Evolutionary conservation across 495 filamentous ascomycete species (phyloP).

Genomic region (Penicillium fimorum): DNA sequence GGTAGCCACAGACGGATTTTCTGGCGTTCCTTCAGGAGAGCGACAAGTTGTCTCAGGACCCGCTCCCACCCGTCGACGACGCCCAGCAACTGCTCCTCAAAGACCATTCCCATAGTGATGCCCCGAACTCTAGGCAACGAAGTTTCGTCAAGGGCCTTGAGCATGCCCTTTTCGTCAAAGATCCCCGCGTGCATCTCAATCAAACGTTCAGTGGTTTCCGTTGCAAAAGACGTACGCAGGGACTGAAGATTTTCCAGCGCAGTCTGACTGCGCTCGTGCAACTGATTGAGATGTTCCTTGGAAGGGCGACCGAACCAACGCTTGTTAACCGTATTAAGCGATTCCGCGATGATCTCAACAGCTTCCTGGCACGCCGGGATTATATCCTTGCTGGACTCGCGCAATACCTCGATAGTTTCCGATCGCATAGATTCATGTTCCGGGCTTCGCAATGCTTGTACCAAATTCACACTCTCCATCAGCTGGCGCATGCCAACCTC

Average conservation of each 20-base stretch:
- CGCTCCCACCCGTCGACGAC: constrained; percentile 24
- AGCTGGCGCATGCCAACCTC: constrained; percentile 31
- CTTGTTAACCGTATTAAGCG: constrained; percentile 27
- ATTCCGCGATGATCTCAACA: constrained; percentile 16
- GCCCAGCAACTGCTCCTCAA: constrained; percentile 31
- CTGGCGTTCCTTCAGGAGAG: constrained; percentile 26
- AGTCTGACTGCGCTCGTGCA: constrained; percentile 15
- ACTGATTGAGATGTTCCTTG: constrained; percentile 18
- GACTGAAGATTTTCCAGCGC: constrained; percentile 17
- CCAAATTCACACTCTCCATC: constrained; percentile 24
- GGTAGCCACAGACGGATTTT: constrained; percentile 27
- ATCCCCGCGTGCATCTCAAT: constrained; percentile 26
- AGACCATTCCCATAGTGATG: constrained; percentile 30
- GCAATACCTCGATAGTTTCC: constrained; percentile 29
- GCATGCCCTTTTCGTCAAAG: constrained; percentile 26
- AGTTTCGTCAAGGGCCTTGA: constrained; percentile 17
- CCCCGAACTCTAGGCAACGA: constrained; percentile 17
- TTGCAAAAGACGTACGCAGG: constrained; percentile 21
- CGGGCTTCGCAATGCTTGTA: constrained; percentile 24
- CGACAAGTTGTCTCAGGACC: constrained; percentile 20
- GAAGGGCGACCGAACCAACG: constrained; percentile 29
- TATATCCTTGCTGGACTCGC: constrained; percentile 22
- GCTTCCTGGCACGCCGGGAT: constrained; percentile 28
- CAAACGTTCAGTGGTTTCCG: constrained; percentile 27
- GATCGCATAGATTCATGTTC: constrained; percentile 24